Base-by-base conservation (phyloP, 176 grass and related monocot genomes). In the Hordeum vulgare region DNA sequence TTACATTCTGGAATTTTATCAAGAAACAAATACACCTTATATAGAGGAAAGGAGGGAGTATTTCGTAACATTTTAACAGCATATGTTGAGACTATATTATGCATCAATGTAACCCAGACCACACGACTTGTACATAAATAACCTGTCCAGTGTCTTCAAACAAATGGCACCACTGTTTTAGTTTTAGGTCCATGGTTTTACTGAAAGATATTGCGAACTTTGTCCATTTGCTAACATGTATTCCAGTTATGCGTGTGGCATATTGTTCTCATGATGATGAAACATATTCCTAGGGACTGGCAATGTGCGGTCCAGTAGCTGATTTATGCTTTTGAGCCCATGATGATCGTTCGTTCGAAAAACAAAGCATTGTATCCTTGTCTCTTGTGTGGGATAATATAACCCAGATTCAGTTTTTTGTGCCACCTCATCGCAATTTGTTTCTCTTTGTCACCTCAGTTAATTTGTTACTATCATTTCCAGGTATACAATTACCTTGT, bases 401-500 rank as follows among this genome's bases (percentile, higher is more conserved):
- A 5, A 26, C 25, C 17, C 56, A 15, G 41, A 57, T 56, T 85
- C 4, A 47, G 20, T 71, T 47, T 81, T 7, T 10, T 41, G 24
- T 77, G 35, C 63, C 23, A 41, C 61, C 61, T 54, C 13, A n/a
- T 13, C 37, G 20, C 53, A 80, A 31, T 39, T 81, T 80, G 11
- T 12, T 60, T 21, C 27, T 81, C 49, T 10, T 70, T 76, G 61
- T 54, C 24, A 21, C 20, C 79, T 68, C 6, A 34, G 28, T 26
- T 88, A 74, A 85, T 75, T 24, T 41, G 6, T 27, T 82, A 45
- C 63, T 5, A 49, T 80, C 53, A 42, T 59, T 81, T 93, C 75
- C 83, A 98, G 96, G 96, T 98, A 67, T 98, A 98, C 66, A 91
- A 87, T 63, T 92, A 92, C 61, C 35, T 95, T 69, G 57, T 88